phyloP scores from a whole-genome alignment of 352 stramenopile species.

The Phytophthora boehmeriae region DNA sequence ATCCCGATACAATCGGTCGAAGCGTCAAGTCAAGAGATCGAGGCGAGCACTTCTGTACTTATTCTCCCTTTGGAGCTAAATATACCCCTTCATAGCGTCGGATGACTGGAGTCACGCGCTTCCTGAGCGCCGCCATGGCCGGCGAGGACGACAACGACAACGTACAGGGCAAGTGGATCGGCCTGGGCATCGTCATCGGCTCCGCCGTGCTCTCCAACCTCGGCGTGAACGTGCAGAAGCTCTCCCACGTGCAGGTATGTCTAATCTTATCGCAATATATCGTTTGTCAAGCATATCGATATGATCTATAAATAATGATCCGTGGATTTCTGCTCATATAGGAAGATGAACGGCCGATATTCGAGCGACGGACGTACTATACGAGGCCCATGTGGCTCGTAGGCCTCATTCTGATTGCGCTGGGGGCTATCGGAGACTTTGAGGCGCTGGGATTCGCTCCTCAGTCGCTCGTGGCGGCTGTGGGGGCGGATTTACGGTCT shows the following conservation, averaged over 20 bases:
- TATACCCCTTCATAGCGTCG: background rate
- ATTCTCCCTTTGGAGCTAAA: background rate
- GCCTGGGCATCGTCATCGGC: slow-evolving; percentile 74
- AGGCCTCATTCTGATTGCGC: slow-evolving; percentile 77
- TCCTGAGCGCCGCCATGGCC: slow-evolving; percentile 24
- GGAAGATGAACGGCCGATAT: slow-evolving; percentile 73
- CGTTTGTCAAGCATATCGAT: background rate
- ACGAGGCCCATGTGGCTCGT: slow-evolving; percentile 85
- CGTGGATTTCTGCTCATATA: slow-evolving; percentile 12
- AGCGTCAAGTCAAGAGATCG: background rate
- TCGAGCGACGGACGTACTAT: slow-evolving; percentile 79
- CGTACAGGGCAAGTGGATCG: slow-evolving; percentile 84
- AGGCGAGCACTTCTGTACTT: background rate
- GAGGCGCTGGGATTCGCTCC: slow-evolving; percentile 87
- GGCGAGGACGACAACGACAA: slow-evolving; percentile 43
- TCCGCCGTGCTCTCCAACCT: slow-evolving; percentile 87
- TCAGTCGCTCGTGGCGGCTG: slow-evolving; percentile 84
- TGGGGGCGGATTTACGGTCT: slow-evolving; percentile 87
- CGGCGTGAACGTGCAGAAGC: slow-evolving; percentile 87
- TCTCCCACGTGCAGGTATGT: slow-evolving; percentile 81
- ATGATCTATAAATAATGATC: background rate
- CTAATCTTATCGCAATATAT: background rate
- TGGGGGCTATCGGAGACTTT: slow-evolving; percentile 88
- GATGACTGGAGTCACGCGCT: slow-evolving; percentile 28
- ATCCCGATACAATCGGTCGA: no score